These are phyloP conservation scores for Prunus kanzakura DNA, from an alignment of 306 rosid species.

Conservation along the genomic window DNA sequence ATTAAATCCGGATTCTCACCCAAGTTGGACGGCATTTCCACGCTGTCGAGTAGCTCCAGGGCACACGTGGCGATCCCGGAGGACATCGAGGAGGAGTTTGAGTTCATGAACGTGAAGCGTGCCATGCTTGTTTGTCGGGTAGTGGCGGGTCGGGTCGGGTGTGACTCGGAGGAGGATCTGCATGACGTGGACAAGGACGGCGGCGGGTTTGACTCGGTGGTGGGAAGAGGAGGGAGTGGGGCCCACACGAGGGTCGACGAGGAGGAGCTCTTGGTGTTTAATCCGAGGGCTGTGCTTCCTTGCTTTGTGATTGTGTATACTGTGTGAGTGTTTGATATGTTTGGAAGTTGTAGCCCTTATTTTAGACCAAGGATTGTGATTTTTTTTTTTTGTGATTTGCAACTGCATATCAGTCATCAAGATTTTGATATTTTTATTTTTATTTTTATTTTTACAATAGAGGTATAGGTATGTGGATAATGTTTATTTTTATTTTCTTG, in stretches of 20 bases:
- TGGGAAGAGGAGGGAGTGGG: constrained; percentile 57
- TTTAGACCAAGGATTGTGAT: not conserved
- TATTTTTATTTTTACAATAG: no score
- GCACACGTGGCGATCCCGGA: constrained; percentile 85
- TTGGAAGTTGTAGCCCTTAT: not conserved
- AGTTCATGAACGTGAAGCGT: constrained; percentile 83
- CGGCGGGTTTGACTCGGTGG: constrained; percentile 74
- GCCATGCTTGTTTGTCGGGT: constrained; percentile 92
- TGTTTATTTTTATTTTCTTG: not conserved
- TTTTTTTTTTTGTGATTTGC: constrained; percentile 1
- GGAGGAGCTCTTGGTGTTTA: constrained; percentile 84
- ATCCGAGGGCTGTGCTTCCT: constrained; percentile 97
- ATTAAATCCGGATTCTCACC: constrained; percentile 83
- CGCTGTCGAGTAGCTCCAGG: constrained; percentile 80
- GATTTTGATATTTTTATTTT: not conserved
- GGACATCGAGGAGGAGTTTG: constrained; percentile 73
- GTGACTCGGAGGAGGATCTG: constrained; percentile 43
- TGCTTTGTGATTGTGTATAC: constrained; percentile 92
- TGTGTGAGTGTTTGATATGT: constrained; percentile 33
- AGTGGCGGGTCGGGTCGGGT: constrained; percentile 83
- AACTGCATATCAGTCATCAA: not conserved
- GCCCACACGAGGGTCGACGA: constrained; percentile 61
- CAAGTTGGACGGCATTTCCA: constrained; percentile 87
- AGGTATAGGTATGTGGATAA: not conserved
- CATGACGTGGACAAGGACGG: constrained; percentile 46